Percentiles rank a stretch among this genome's conserved stretches.
These are phyloP conservation scores for Verticillium nubilum DNA, from an alignment of 2,329 filamentous ascomycete genomes.

Conservation along the genomic window DNA sequence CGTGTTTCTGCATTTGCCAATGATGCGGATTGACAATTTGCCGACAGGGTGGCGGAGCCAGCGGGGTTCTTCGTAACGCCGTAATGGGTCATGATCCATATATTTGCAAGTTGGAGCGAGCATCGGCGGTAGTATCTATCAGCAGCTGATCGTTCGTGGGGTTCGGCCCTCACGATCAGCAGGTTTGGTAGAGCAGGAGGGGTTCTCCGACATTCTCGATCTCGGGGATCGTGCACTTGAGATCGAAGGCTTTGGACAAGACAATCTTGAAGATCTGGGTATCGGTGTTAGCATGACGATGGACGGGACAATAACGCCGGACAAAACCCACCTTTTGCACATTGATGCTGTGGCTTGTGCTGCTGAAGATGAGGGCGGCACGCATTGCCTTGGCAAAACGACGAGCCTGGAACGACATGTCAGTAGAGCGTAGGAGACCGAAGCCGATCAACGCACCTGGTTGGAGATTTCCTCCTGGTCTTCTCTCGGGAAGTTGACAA, in stretches of 20 bases:
- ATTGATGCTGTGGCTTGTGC: constrained; percentile 98
- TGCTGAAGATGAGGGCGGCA: constrained; percentile 95
- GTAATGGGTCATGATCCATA: constrained; percentile 15
- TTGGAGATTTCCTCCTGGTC: constrained; percentile 98
- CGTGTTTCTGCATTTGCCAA: not conserved
- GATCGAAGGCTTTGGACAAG: constrained; percentile 94
- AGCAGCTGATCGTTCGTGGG: not conserved
- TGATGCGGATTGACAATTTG: not conserved
- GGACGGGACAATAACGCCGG: not conserved
- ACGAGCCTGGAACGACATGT: constrained; percentile 60
- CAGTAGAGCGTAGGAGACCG: not conserved
- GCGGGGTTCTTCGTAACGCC: not conserved
- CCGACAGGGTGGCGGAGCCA: not conserved
- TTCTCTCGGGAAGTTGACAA: constrained; percentile 95
- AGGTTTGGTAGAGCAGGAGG: constrained; percentile 79
- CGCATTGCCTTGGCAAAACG: constrained; percentile 98
- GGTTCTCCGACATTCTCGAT: constrained; percentile 98
- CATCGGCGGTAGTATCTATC: not conserved
- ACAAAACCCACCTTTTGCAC: constrained; percentile 76
- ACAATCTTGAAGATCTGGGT: constrained; percentile 98
- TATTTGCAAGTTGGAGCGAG: not conserved
- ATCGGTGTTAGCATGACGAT: constrained; percentile 1
- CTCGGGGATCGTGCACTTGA: constrained; percentile 98
- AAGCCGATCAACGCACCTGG: constrained; percentile 54
- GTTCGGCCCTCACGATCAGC: constrained; percentile 18